Evolutionary conservation across 306 rosid genomes (phyloP), one percentile per base, ranked within the genome.

Genomic region (Alnus rubra): DNA sequence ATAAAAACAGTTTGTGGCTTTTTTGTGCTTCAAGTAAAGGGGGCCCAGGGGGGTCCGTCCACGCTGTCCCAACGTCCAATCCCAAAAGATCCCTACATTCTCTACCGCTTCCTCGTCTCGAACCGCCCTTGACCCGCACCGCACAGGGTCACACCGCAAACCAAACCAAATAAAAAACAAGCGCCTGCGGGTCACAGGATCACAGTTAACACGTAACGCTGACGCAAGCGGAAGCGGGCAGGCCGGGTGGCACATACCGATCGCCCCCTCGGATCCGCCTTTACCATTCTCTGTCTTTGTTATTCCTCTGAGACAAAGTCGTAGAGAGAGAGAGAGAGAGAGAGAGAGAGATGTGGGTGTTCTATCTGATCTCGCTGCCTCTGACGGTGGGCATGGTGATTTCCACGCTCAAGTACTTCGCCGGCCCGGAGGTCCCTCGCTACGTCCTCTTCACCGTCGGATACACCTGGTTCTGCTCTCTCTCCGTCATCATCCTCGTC

Each of bases 401-500:
- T 15, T 74, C 89, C 45, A 91, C 99, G 50, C 90, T 95, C 39
- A 63, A 82, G 76, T 95, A 91, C 87, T 95, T 93, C 84, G 96
- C 98, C 13, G 97, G 92, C 31, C 98, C 97, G 2, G 84, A 79
- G 78, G 94, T 93, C 59, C 99, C 97, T 88, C 96, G 92, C 74
- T 95, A 95, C 76, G 99, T 95, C 13, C 87, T 88, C 33, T 77
- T 95, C 84, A 95, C 98, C 69, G 99, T 95, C 54, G 99, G 93
- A 75, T 95, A 95, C 74, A 86, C 99, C 73, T 93, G 99, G 99
- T 90, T 95, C 79, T 91, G 88, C 75, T 95, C 99, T 28, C 90
- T 93, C 83, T 88, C 99, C 89, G 88, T 95, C 87, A 95, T 95
- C 88, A 83, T 91, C 83, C 97, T 95, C 86, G 99, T 95, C 75